Evolutionary conservation across 1,284 basidiomycete species (phyloP).

Genomic region (Microbotryum scabiosae): DNA sequence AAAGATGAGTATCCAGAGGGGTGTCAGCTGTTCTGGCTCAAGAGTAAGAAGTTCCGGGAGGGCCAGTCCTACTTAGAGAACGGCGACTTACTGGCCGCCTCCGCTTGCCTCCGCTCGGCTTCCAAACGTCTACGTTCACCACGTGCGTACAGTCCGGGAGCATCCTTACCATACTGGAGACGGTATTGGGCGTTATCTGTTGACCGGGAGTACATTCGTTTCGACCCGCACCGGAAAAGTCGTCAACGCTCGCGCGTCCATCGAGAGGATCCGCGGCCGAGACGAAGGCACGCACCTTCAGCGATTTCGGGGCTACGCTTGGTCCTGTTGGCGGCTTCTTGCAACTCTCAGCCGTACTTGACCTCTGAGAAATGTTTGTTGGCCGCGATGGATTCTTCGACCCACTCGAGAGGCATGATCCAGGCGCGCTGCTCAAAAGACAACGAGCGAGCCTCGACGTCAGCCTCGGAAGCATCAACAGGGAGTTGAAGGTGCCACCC

Average conservation of each 20-base stretch:
- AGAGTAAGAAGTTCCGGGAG: no score
- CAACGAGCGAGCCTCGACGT: neutral
- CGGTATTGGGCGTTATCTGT: neutral
- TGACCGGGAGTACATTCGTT: no score
- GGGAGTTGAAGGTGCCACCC: neutral
- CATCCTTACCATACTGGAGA: neutral
- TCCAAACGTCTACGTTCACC: no score
- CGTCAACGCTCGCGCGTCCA: neutral
- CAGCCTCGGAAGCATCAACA: neutral
- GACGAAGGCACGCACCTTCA: neutral
- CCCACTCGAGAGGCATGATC: slow-evolving; percentile 3
- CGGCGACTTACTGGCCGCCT: no score
- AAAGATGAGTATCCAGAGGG: no score
- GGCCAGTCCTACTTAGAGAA: no score
- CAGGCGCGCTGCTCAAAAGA: neutral
- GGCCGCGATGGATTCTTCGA: neutral
- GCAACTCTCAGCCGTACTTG: slow-evolving; percentile 2
- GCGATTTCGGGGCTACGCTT: neutral
- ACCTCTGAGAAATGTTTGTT: neutral
- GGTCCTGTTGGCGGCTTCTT: neutral
- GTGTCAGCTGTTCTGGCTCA: no score
- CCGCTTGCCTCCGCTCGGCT: no score
- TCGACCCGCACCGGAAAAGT: neutral
- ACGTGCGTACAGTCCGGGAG: no score
- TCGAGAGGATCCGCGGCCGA: neutral